Evolutionary conservation across 768 basidiomycete species (phyloP), one percentile per base, ranked within the genome.

Genomic region (Stropharia rugosoannulata): DNA sequence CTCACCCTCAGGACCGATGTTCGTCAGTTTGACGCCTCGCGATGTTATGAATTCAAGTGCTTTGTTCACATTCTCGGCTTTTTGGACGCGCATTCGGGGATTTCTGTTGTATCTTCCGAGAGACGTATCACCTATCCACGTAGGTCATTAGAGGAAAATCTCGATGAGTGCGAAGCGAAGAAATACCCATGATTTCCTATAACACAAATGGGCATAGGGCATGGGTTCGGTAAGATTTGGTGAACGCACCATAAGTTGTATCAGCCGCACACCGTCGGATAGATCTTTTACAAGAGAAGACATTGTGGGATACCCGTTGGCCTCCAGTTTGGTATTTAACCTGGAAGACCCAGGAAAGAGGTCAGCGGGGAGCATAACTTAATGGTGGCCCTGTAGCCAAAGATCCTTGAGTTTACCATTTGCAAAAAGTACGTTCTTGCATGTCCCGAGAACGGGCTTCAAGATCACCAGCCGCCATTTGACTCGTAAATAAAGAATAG

Each of bases 21-120:
- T 98, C 35, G 95, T 98, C 59, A 99, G 77, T 67, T 96, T 95
- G 53, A 98, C 93, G 10, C 95, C 94, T 63, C 95, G 77, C 13
- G 91, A 92, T 32, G 87, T 89, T 71, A 99, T 98, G 71, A 97
- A 98, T 62, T 96, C 91, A 44, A 99, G 73, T 0, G 97, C 97
- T 70, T 93, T 94, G 72, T 93, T 95, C 47, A 96, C 95, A 71
- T 99, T 99, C 80, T 99, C 97, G 2, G 94, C 95, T 66, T 95
- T 97, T 71, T 99, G 97, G 1, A 98, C 87, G 32, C 95, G 84
- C 79, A 98, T 95, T 36, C 86, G 79, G 0, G 97, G 96, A 54
- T 81, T 84, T 68, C 81, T 89, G 75, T 96, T 97, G 70, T 96
- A 98, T 63, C 92, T 76, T n/a, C 96, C 96, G 5, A 98, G 81